Percentiles rank a stretch among this genome's conserved stretches.
phyloP scores from a whole-genome alignment of 768 basidiomycete genomes.

The Phaeotremella fagi region DNA sequence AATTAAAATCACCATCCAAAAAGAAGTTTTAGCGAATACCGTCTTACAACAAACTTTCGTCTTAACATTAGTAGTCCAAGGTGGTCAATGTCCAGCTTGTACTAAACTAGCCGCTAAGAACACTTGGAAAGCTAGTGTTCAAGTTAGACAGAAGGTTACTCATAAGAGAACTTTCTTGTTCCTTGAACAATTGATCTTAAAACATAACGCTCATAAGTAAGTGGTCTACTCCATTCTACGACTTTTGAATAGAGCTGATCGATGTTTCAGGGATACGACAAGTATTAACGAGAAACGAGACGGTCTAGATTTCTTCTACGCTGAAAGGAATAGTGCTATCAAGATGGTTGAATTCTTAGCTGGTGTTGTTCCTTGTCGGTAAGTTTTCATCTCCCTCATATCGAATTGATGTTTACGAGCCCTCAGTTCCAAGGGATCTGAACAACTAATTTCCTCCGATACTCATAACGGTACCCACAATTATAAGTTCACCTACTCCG shows the following conservation, averaged over 20 bases:
- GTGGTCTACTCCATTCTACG: constrained; percentile 3
- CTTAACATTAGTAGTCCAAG: constrained; percentile 86
- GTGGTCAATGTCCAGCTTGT: constrained; percentile 89
- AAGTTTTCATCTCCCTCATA: constrained; percentile 35
- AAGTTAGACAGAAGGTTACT: constrained; percentile 97
- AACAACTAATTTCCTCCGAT: constrained; percentile 88
- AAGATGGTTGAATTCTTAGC: constrained; percentile 94
- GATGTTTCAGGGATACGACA: constrained; percentile 62
- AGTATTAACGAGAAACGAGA: constrained; percentile 87
- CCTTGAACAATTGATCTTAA: constrained; percentile 93
- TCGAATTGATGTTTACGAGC: background rate
- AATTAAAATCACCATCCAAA: constrained; percentile 94
- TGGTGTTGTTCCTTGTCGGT: constrained; percentile 84
- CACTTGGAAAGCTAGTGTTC: constrained; percentile 95
- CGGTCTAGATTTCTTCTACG: constrained; percentile 96
- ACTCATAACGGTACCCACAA: constrained; percentile 88
- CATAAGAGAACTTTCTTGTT: constrained; percentile 98
- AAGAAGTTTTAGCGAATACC: constrained; percentile 93
- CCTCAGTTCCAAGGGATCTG: constrained; percentile 78
- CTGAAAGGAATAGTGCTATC: constrained; percentile 79
- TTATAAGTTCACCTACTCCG: constrained; percentile 95
- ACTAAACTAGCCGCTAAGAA: constrained; percentile 93
- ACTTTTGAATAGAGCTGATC: constrained; percentile 2
- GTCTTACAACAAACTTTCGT: constrained; percentile 97
- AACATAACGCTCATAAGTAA: constrained; percentile 85